Conservation (phyloP, 306 rosid species). For the Lotus japonicus region DNA sequence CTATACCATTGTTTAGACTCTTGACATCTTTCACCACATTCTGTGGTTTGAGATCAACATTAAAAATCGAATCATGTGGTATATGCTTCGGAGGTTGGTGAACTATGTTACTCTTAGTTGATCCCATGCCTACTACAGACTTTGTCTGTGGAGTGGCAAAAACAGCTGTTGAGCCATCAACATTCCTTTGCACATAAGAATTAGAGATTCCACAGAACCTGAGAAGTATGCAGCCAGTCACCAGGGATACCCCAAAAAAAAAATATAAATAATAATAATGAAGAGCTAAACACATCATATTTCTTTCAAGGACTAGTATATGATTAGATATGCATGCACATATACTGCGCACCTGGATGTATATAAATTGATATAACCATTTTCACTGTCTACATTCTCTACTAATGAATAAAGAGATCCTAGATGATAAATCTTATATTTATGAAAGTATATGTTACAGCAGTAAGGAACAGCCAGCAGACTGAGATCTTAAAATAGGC, state of each 20-base stretch:
- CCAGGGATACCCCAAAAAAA: constrained; percentile 6
- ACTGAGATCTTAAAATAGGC: constrained; percentile 6
- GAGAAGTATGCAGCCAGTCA: constrained; percentile 24
- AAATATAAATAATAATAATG: background rate
- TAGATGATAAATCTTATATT: background rate
- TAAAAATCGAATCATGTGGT: constrained; percentile 31
- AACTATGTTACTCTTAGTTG: constrained; percentile 27
- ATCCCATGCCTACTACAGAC: constrained; percentile 29
- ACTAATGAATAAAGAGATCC: background rate
- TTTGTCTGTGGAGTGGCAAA: constrained; percentile 36
- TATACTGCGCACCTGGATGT: background rate
- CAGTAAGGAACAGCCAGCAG: background rate
- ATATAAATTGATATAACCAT: background rate
- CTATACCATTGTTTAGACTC: constrained; percentile 45
- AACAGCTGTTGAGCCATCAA: constrained; percentile 37
- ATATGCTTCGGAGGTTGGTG: constrained; percentile 30
- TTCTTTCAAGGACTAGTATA: background rate
- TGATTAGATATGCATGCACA: background rate
- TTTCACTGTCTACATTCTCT: background rate
- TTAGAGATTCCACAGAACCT: constrained; percentile 84
- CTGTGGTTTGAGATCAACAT: constrained; percentile 34
- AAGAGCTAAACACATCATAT: background rate
- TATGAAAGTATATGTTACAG: background rate
- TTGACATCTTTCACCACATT: constrained; percentile 52
- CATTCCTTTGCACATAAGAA: constrained; percentile 53